Percentiles rank a stretch among this genome's conserved stretches.
Conservation (phyloP, 352 stramenopile species). For the Phytopythium oedochilum region DNA sequence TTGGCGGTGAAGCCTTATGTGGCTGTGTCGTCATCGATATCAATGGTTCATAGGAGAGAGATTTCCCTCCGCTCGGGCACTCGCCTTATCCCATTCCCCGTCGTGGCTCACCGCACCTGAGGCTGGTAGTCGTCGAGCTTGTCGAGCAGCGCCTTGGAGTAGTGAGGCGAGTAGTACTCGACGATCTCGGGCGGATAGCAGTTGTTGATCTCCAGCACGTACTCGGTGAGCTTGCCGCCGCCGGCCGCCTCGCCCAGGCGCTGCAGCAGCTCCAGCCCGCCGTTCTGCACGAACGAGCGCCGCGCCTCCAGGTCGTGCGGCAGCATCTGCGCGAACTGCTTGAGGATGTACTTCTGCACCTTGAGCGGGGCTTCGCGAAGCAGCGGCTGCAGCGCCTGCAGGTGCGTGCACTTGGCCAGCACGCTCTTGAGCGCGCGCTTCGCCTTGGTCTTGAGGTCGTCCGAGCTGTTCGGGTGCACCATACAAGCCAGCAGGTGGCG, state of each 20-base stretch:
- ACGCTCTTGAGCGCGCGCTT: conserved; percentile 94
- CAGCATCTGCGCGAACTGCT: conserved; percentile 93
- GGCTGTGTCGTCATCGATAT: too few species aligned
- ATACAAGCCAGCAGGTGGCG: conserved; percentile 92
- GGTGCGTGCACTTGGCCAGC: conserved; percentile 93
- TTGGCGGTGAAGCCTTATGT: too few species aligned
- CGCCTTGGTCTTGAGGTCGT: conserved; percentile 93
- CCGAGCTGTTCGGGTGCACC: conserved; percentile 88
- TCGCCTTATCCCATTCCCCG: neutral
- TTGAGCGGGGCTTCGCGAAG: conserved; percentile 91
- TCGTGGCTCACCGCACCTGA: conserved; percentile 65
- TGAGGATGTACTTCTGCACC: conserved; percentile 96
- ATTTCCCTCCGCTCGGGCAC: neutral
- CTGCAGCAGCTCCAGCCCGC: conserved; percentile 91
- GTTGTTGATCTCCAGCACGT: conserved; percentile 95
- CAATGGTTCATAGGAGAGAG: too few species aligned
- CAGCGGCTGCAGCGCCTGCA: conserved; percentile 90
- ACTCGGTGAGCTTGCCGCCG: conserved; percentile 91
- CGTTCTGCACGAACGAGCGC: conserved; percentile 91
- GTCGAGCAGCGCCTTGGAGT: conserved; percentile 94
- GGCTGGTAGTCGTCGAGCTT: conserved; percentile 95
- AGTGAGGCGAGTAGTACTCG: conserved; percentile 96
- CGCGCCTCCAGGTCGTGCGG: conserved; percentile 92
- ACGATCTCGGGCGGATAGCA: conserved; percentile 96
- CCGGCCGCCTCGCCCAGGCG: conserved; percentile 89